A percentile compares a stretch with the other conserved stretches of the same genome.
phyloP scores from a whole-genome alignment of 2,329 filamentous ascomycete species.

The Stagonosporopsis cucurbitacearum region DNA sequence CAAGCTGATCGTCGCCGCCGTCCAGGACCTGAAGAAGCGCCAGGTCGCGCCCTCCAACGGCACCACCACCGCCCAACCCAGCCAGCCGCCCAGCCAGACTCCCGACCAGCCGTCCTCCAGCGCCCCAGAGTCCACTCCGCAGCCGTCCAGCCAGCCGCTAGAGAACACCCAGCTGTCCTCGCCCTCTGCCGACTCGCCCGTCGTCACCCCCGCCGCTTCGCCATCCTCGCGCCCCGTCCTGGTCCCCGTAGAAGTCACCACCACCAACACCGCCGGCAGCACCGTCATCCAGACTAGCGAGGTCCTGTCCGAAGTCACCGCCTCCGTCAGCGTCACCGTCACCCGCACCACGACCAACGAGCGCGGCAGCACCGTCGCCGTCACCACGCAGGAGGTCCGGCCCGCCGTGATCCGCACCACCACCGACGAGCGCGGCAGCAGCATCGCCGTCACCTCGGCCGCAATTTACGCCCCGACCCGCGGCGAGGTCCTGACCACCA shows the following conservation, averaged over 20 bases:
- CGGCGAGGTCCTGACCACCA: conserved; percentile 54
- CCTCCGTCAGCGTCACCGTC: conserved; percentile 48
- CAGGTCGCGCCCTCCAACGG: conserved; percentile 44
- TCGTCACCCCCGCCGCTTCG: conserved; percentile 10
- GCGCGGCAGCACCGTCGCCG: conserved; percentile 38
- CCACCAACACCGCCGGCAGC: conserved; percentile 48
- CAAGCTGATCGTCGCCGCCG: conserved; percentile 68
- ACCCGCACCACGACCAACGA: conserved; percentile 48
- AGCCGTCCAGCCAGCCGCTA: conserved; percentile 11
- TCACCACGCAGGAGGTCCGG: conserved; percentile 48
- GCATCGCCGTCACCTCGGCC: conserved; percentile 44
- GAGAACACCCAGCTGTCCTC: conserved; percentile 7
- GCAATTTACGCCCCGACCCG: conserved; percentile 40
- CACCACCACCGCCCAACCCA: conserved; percentile 22
- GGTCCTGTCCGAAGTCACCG: conserved; percentile 50
- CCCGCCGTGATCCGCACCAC: conserved; percentile 47
- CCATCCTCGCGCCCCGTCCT: conserved; percentile 38
- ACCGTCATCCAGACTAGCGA: conserved; percentile 47
- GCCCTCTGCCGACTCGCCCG: conserved; percentile 4
- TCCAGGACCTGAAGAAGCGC: conserved; percentile 54
- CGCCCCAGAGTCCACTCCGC: conserved; percentile 1
- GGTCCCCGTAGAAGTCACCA: conserved; percentile 48
- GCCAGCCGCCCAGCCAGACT: conserved; percentile 15
- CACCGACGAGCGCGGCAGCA: conserved; percentile 50
- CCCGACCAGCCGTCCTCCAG: conserved; percentile 17